Conservation (phyloP, 2,329 filamentous ascomycete genomes). For the Cladosporium halotolerans region DNA sequence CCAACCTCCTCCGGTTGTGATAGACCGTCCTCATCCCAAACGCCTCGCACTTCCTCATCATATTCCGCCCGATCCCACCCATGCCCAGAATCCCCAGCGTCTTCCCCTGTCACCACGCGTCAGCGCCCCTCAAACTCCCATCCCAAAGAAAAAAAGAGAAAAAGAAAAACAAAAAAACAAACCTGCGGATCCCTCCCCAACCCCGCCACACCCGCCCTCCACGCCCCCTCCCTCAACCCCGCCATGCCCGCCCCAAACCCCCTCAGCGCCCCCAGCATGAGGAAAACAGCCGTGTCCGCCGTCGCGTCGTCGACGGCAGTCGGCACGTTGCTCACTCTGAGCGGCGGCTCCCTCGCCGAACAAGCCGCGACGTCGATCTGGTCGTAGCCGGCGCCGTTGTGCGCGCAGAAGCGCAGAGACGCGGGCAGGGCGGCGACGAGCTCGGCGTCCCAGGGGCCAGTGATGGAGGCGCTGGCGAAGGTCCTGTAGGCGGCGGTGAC, state of each 20-base stretch:
- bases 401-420: slow-evolving; percentile 35
- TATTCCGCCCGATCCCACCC: slow-evolving; percentile 75
- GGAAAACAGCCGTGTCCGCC: slow-evolving; percentile 72
- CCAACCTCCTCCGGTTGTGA: slow-evolving; percentile 61
- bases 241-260: slow-evolving; percentile 64
- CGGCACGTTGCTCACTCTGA: slow-evolving; percentile 76
- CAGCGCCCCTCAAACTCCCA: too few relatives aligned
- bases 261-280: slow-evolving; percentile 72
- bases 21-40: slow-evolving; percentile 75
- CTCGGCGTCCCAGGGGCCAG: slow-evolving; percentile 65
- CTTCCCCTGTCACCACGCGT: slow-evolving; percentile 49
- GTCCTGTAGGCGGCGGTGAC: slow-evolving; percentile 64
- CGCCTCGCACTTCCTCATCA: slow-evolving; percentile 65
- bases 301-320: slow-evolving; percentile 76
- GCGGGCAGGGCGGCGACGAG: slow-evolving; percentile 49
- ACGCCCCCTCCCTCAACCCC: slow-evolving; percentile 59
- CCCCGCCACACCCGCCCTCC: slow-evolving; percentile 48
- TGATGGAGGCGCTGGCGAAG: slow-evolving; percentile 57
- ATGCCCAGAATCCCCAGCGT: slow-evolving; percentile 75
- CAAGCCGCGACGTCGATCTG: slow-evolving; percentile 70
- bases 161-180: too few relatives aligned
- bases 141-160: too few relatives aligned
- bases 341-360: slow-evolving; percentile 50
- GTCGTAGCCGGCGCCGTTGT: slow-evolving; percentile 71
- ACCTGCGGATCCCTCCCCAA: slow-evolving; percentile 64